Percentiles rank a stretch among this genome's conserved stretches.
phyloP scores from a whole-genome alignment of 2,329 filamentous ascomycete genomes.

The Lachnellula cervina region DNA sequence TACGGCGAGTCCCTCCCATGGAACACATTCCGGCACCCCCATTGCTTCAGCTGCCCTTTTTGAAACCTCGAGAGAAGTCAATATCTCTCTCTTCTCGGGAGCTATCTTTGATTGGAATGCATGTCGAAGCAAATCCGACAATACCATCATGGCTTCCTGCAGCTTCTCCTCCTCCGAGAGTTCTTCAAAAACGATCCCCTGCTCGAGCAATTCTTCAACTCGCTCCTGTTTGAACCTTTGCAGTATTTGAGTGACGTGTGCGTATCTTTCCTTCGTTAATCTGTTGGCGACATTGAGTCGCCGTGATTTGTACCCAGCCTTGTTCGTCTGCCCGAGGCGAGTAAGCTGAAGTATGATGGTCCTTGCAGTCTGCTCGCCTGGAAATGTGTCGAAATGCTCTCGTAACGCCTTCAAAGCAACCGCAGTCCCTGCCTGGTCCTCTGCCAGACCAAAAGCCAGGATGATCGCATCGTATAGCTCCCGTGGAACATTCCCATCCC shows the following conservation, averaged over 20 bases:
- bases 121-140: conserved; percentile 27
- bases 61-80: conserved; percentile 2
- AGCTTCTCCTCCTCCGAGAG: conserved; percentile 23
- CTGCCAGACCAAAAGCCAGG: conserved; percentile 44
- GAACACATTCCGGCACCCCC: conserved; percentile 19
- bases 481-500: conserved; percentile 38
- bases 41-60: conserved; percentile 19
- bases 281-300: conserved; percentile 35
- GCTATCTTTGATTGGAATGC: conserved; percentile 15
- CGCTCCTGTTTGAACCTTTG: conserved; percentile 35
- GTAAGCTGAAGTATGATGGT: conserved; percentile 46
- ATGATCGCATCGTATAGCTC: conserved; percentile 49
- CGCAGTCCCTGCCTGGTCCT: conserved; percentile 44
- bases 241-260: conserved; percentile 40
- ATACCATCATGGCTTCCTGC: conserved; percentile 29
- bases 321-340: conserved; percentile 32
- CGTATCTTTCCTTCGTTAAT: conserved; percentile 40
- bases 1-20: conserved; percentile 10
- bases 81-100: conserved; percentile 2
- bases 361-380: conserved; percentile 42
- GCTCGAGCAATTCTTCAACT: conserved; percentile 18
- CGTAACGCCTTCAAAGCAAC: conserved; percentile 44
- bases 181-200: conserved; percentile 26
- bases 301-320: conserved; percentile 28
- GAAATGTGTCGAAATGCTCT: conserved; percentile 39